phyloP scores from a whole-genome alignment of 106 monocot species.

The Vanilla planifolia region DNA sequence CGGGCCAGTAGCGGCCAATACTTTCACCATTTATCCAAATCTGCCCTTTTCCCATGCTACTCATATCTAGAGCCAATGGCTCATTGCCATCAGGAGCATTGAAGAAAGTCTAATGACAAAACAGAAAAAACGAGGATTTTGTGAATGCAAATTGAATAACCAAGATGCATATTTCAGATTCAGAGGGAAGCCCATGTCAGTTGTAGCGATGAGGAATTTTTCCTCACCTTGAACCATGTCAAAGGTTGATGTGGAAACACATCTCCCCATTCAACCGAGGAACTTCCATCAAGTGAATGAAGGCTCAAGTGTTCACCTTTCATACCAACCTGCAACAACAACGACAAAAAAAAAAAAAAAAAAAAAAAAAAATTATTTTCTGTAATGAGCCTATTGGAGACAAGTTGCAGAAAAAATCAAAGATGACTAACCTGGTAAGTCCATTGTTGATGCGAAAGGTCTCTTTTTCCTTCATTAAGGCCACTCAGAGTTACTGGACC shows the following conservation, averaged over 20 bases:
- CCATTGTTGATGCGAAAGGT: constrained; percentile 84
- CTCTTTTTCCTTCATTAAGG: constrained; percentile 49
- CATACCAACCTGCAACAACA: constrained; percentile 56
- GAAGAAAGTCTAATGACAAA: constrained; percentile 45
- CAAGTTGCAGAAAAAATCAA: background rate
- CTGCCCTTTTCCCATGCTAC: constrained; percentile 86
- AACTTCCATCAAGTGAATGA: constrained; percentile 51
- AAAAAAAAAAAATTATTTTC: no score
- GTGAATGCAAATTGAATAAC: background rate
- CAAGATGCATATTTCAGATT: background rate
- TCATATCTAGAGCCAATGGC: constrained; percentile 72
- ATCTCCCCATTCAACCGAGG: constrained; percentile 58
- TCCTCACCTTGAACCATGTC: constrained; percentile 72
- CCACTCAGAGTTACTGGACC: constrained; percentile 60
- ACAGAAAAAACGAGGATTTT: background rate
- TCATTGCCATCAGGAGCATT: constrained; percentile 69
- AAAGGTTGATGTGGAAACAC: constrained; percentile 35
- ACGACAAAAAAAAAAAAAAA: no score
- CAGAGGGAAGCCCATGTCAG: background rate
- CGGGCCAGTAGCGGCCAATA: constrained; percentile 71
- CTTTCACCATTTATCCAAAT: constrained; percentile 76
- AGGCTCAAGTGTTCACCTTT: constrained; percentile 56
- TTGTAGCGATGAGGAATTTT: background rate
- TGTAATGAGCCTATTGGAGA: no score
- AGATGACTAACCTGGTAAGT: constrained; percentile 43